Evolutionary conservation across 768 basidiomycete genomes (phyloP).

Genomic region (Pulveroboletus frians): DNA sequence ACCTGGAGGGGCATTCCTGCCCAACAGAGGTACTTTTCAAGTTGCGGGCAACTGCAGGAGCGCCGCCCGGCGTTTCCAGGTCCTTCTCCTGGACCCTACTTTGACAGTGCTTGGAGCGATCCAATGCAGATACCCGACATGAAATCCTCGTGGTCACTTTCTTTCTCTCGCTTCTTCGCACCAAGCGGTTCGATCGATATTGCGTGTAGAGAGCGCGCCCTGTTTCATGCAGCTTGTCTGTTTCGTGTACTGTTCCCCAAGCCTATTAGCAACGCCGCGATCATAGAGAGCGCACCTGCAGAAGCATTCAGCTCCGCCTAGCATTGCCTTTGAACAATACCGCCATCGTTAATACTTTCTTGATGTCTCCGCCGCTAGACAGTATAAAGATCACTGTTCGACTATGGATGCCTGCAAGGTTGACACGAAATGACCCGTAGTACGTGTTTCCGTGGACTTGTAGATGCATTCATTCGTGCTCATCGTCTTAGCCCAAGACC

Average conservation of each 20-base stretch:
- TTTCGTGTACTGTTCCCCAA: conserved; percentile 26
- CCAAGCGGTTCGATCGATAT: conserved; percentile 32
- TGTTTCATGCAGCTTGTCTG: conserved; percentile 28
- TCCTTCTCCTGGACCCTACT: conserved; percentile 20
- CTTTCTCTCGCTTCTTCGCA: conserved; percentile 30
- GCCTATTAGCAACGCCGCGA: conserved; percentile 27
- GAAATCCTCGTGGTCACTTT: conserved; percentile 31
- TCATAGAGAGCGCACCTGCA: conserved; percentile 22
- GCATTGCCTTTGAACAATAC: conserved; percentile 26
- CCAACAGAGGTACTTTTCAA: conserved; percentile 6
- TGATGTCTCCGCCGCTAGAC: conserved; percentile 15
- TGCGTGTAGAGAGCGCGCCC: conserved; percentile 30
- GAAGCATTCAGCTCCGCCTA: conserved; percentile 24
- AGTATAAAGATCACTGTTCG: conserved; percentile 26
- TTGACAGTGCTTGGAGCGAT: conserved; percentile 30
- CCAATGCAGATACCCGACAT: conserved; percentile 35
- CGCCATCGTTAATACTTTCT: conserved; percentile 21
- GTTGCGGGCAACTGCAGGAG: conserved; percentile 12
- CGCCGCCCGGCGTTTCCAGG: conserved; percentile 21
- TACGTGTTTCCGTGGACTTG: conserved; percentile 5
- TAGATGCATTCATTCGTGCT: conserved; percentile 3
- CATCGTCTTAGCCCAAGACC: conserved; percentile 23
- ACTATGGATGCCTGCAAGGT: conserved; percentile 14
- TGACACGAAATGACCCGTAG: conserved; percentile 20
- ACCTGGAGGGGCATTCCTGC: neutral